These are phyloP conservation scores for Tolypocladium cylindrosporum DNA, from an alignment of 2,329 filamentous ascomycete species.

Conservation along the genomic window DNA sequence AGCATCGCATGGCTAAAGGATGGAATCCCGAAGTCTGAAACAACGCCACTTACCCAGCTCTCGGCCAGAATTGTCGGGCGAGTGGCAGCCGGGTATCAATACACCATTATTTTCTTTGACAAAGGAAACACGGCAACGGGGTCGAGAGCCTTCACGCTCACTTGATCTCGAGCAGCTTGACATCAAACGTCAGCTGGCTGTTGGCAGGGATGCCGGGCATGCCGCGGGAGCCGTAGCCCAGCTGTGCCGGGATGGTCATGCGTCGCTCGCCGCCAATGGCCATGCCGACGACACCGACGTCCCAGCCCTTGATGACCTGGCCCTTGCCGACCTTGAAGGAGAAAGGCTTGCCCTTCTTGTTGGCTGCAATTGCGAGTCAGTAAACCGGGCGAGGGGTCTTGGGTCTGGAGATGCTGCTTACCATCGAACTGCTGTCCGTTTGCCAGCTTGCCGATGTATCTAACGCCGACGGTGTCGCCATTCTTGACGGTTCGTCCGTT, in stretches of 20 bases:
- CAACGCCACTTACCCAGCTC: conserved; percentile 6
- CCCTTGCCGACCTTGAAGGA: conserved; percentile 88
- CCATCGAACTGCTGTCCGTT: conserved; percentile 93
- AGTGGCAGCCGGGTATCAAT: conserved; percentile 3
- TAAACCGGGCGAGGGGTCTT: not conserved
- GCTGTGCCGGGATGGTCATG: conserved; percentile 75
- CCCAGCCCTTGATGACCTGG: conserved; percentile 99
- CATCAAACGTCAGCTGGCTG: conserved; percentile 85
- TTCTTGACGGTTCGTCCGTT: conserved; percentile 78
- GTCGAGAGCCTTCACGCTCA: conserved; percentile 29
- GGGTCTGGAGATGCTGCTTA: conserved; percentile 35
- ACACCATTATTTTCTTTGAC: not conserved
- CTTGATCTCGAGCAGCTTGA: conserved; percentile 78
- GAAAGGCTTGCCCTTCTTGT: conserved; percentile 99
- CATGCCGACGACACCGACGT: conserved; percentile 90
- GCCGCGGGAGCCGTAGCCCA: conserved; percentile 81
- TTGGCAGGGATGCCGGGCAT: conserved; percentile 82
- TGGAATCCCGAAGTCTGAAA: conserved; percentile 2
- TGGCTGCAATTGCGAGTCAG: conserved; percentile 44
- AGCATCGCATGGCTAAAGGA: conserved; percentile 23
- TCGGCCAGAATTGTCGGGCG: not conserved
- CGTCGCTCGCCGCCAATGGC: conserved; percentile 86
- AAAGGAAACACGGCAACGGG: not conserved
- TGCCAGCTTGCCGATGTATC: conserved; percentile 95
- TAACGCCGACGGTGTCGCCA: conserved; percentile 83